phyloP scores from a whole-genome alignment of 129 eudicot species.

The Kitagawia praeruptora region DNA sequence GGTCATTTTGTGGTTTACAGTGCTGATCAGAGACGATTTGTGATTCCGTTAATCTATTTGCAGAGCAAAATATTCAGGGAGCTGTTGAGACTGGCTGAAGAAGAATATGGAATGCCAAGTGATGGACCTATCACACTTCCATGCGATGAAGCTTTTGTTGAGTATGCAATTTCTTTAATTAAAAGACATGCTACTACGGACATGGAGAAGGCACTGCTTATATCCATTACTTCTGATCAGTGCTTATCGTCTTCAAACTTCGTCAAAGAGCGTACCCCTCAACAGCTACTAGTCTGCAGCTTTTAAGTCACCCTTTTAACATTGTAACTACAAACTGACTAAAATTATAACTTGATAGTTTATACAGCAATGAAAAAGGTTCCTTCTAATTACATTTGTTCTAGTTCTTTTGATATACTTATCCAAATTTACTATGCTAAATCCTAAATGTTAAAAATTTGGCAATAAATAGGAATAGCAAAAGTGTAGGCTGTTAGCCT shows the following conservation, averaged over 20 bases:
- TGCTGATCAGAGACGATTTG: constrained; percentile 20
- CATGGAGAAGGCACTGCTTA: constrained; percentile 7
- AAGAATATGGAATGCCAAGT: constrained; percentile 33
- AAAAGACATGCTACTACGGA: constrained; percentile 9
- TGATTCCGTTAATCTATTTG: constrained; percentile 20
- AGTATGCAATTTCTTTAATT: constrained; percentile 13
- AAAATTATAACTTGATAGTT: neutral
- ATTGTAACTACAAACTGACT: neutral
- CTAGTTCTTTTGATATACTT: neutral
- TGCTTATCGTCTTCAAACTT: neutral
- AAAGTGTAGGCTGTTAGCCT: neutral
- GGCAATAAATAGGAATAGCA: neutral
- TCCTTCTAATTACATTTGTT: neutral
- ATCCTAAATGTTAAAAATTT: neutral
- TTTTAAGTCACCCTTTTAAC: neutral
- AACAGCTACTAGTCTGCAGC: constrained; percentile 1
- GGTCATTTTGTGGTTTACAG: constrained; percentile 35
- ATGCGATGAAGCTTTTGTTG: constrained; percentile 6
- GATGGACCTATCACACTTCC: constrained; percentile 31
- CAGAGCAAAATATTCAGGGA: constrained; percentile 15
- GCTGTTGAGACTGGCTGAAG: constrained; percentile 29
- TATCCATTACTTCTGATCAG: neutral
- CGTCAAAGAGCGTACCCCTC: neutral
- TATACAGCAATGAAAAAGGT: neutral
- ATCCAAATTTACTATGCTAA: neutral